Evolutionary conservation across 73 alveolate species (phyloP).

Genomic region (Paramecium sonneborni): DNA sequence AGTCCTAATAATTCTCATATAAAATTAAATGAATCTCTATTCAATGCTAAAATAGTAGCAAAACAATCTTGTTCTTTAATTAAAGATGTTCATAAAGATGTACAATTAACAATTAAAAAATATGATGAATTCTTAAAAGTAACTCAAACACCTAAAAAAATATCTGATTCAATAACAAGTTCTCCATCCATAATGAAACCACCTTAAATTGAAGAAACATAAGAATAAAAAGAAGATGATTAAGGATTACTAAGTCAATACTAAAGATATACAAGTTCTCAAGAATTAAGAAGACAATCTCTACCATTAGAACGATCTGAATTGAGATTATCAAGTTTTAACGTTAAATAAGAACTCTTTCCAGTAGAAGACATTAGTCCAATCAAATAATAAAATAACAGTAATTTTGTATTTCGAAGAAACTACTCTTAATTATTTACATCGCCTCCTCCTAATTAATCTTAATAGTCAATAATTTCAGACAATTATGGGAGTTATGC

Average conservation of each 20-base stretch:
- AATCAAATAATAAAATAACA: not conserved
- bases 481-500: slow-evolving; percentile 7
- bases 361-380: not conserved
- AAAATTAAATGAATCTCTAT: slow-evolving; percentile 5
- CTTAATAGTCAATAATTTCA: not conserved
- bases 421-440: not conserved
- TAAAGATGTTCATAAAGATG: slow-evolving; percentile 14
- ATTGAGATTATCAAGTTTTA: slow-evolving; percentile 14
- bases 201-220: not conserved
- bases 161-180: not conserved
- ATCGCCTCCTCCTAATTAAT: not conserved
- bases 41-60: not conserved
- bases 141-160: not conserved
- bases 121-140: slow-evolving; percentile 16
- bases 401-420: not conserved
- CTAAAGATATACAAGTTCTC: not conserved
- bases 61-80: not conserved
- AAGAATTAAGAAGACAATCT: not conserved
- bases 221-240: not conserved
- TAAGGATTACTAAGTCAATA: not conserved
- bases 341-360: not conserved
- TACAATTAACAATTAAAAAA: slow-evolving; percentile 1
- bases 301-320: slow-evolving; percentile 8
- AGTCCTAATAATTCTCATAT: not conserved
- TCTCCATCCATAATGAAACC: not conserved